These are phyloP conservation scores for Trametes cubensis DNA, from an alignment of 768 basidiomycete species.

Conservation along the genomic window DNA sequence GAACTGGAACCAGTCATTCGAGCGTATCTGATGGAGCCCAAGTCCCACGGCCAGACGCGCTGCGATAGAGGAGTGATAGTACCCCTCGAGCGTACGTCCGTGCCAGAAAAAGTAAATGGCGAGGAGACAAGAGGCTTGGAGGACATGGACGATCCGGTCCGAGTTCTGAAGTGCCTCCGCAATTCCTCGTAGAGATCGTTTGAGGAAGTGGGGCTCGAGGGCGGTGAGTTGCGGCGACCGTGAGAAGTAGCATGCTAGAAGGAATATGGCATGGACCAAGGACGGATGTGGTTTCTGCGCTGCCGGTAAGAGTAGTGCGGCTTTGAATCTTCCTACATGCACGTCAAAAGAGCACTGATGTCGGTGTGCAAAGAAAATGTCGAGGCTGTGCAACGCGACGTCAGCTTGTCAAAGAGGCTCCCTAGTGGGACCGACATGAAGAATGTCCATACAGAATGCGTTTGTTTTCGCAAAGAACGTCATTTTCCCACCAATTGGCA, in stretches of 20 bases:
- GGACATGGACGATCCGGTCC: constrained; percentile 58
- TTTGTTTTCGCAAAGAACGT: constrained; percentile 39
- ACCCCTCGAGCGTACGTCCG: constrained; percentile 58
- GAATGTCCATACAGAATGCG: constrained; percentile 40
- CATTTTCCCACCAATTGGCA: constrained; percentile 31
- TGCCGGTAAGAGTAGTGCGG: constrained; percentile 33
- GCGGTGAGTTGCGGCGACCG: constrained; percentile 43
- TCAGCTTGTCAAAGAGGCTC: constrained; percentile 1
- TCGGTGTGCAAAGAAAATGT: constrained; percentile 57
- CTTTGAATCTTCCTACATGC: constrained; percentile 47
- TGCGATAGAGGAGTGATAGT: constrained; percentile 61
- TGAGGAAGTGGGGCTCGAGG: constrained; percentile 52
- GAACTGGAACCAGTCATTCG: constrained; percentile 30
- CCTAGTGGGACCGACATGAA: constrained; percentile 19
- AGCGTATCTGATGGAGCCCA: constrained; percentile 57
- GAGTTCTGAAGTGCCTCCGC: constrained; percentile 55
- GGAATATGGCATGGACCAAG: constrained; percentile 62
- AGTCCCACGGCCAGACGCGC: constrained; percentile 63
- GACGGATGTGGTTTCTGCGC: constrained; percentile 53
- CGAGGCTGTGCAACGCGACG: constrained; percentile 42
- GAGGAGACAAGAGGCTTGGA: constrained; percentile 63
- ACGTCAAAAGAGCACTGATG: constrained; percentile 63
- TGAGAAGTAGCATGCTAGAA: constrained; percentile 60
- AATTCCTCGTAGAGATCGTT: constrained; percentile 52
- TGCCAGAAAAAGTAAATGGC: constrained; percentile 63